Evolutionary conservation across 2,329 filamentous ascomycete species (phyloP).

Genomic region (Alternaria postmessia): DNA sequence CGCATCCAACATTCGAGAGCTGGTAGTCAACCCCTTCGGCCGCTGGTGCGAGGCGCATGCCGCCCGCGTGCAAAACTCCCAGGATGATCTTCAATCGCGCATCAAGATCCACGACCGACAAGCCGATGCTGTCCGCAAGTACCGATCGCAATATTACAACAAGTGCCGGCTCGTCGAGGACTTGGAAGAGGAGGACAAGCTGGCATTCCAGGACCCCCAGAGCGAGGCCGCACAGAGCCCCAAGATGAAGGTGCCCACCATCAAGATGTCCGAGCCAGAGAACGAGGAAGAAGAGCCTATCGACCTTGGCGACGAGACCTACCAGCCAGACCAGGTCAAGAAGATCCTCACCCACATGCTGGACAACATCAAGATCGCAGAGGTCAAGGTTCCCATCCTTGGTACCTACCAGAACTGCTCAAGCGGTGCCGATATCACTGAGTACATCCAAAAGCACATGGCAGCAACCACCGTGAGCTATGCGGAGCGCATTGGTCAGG

Average conservation of each 20-base stretch:
- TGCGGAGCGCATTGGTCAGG: constrained; percentile 93
- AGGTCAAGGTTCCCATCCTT: constrained; percentile 94
- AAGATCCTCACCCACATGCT: constrained; percentile 88
- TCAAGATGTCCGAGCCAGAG: constrained; percentile 79
- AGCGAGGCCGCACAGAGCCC: constrained; percentile 59
- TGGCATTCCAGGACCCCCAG: constrained; percentile 89
- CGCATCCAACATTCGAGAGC: constrained; percentile 91
- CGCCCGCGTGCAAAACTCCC: constrained; percentile 86
- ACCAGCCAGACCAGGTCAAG: constrained; percentile 86
- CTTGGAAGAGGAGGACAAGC: constrained; percentile 96
- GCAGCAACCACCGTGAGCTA: constrained; percentile 84
- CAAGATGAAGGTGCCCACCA: constrained; percentile 75
- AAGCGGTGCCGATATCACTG: constrained; percentile 89
- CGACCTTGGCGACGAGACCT: constrained; percentile 90
- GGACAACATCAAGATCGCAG: constrained; percentile 82
- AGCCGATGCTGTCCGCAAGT: constrained; percentile 87
- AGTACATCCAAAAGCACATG: constrained; percentile 92
- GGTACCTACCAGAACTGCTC: constrained; percentile 95
- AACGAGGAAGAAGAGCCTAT: constrained; percentile 78
- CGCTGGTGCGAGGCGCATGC: constrained; percentile 98
- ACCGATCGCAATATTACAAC: constrained; percentile 97
- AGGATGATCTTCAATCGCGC: constrained; percentile 88
- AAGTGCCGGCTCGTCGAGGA: constrained; percentile 97
- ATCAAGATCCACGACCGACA: constrained; percentile 95
- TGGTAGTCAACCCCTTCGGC: constrained; percentile 92